Evolutionary conservation across 306 rosid species (phyloP).

Genomic region (Prunus campanulata): DNA sequence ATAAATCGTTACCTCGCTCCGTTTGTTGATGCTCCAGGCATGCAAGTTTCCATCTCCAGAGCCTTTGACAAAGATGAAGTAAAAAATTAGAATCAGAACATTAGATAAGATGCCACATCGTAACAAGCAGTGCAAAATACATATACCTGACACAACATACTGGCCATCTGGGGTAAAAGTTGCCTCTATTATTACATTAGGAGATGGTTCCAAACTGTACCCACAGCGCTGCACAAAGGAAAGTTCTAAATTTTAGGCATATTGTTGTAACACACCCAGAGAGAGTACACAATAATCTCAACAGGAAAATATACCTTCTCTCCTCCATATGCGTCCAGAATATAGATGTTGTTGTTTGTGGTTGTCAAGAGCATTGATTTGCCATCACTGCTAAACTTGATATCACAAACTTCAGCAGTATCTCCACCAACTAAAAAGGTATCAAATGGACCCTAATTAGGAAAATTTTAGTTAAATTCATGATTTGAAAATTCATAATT

Average conservation of each 20-base stretch:
- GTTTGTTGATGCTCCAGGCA: constrained; percentile 82
- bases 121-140: constrained; percentile 3
- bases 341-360: constrained; percentile 75
- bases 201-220: constrained; percentile 90
- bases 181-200: constrained; percentile 71
- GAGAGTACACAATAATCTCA: not conserved
- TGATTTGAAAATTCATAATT: constrained; percentile 5
- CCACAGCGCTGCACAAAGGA: constrained; percentile 75
- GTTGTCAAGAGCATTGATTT: constrained; percentile 97
- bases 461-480: constrained; percentile 23
- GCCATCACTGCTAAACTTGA: constrained; percentile 95
- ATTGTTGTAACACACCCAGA: not conserved
- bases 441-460: constrained; percentile 89
- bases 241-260: constrained; percentile 11
- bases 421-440: constrained; percentile 98
- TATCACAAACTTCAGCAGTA: constrained; percentile 93
- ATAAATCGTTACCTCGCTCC: constrained; percentile 62
- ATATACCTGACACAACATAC: constrained; percentile 78
- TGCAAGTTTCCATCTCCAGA: constrained; percentile 89
- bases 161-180: constrained; percentile 96
- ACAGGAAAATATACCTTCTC: constrained; percentile 62
- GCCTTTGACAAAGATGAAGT: constrained; percentile 38
- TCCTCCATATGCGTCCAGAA: constrained; percentile 95
- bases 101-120: not conserved
- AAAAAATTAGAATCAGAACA: not conserved